Evolutionary conservation across 139 green algal species (phyloP), one percentile per base, ranked within the genome.

Genomic region (Chlamydomonas sp.): DNA sequence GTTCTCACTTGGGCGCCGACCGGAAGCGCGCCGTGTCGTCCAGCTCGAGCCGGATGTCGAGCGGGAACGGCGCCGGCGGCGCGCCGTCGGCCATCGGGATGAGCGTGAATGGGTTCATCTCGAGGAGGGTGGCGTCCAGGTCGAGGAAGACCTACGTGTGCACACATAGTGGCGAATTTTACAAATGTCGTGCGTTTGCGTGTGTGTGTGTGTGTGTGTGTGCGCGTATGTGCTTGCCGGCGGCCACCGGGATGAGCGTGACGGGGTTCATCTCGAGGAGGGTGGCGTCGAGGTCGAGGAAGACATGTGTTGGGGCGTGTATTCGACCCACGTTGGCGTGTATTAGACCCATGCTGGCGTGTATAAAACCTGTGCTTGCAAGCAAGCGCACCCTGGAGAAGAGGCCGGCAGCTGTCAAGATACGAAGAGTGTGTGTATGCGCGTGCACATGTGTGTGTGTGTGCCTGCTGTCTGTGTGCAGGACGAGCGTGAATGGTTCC

Each of bases 251-350:
- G n/a, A 69, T 39, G 35, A 96, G 71, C 1, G 90, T 95, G 81
- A 97, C 95, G 3, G 91, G 91, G 77, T 97, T 97, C 88, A 97
- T 96, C 81, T 97, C 91, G 59, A 97, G 71, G 63, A 97, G 70
- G 1, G 81, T 94, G 37, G 84, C 89, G 81, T 97, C 91, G 48
- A 96, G 70, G 78, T 96, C 90, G 57, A 84, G 22, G 73, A 88
- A 92, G 3, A 90, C 74, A 63, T 74, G 58, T n/a, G n/a, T n/a
- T n/a, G n/a, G n/a, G n/a, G n/a, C n/a, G n/a, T n/a, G n/a, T n/a
- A n/a, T n/a, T n/a, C n/a, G n/a, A n/a, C n/a, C n/a, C n/a, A n/a
- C n/a, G n/a, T n/a, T n/a, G n/a, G n/a, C n/a, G n/a, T n/a, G n/a
- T n/a, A n/a, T n/a, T n/a, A n/a, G n/a, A n/a, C n/a, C n/a, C n/a